These are phyloP conservation scores for Anethum foeniculum DNA, from an alignment of 140 eudicot species.

Conservation along the genomic window DNA sequence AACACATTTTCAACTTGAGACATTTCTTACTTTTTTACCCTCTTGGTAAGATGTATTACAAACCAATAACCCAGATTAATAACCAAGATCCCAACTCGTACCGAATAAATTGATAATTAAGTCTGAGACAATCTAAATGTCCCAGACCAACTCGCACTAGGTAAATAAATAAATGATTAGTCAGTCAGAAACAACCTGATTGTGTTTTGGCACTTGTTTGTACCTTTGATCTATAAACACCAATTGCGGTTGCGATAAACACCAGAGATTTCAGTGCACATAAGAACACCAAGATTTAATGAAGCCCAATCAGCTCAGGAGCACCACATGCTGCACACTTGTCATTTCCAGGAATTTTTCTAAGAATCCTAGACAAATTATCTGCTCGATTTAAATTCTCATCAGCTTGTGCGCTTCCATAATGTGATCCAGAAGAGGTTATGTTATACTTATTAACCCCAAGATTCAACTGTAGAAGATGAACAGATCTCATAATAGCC, in stretches of 20 bases:
- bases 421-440: conserved; percentile 24
- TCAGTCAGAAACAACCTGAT: neutral
- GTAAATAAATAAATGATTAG: neutral
- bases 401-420: conserved; percentile 19
- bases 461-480: too few relatives aligned
- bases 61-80: too few relatives aligned
- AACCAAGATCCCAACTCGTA: neutral
- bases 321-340: conserved; percentile 83
- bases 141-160: neutral
- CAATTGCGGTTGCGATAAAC: conserved; percentile 87
- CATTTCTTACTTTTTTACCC: too few relatives aligned
- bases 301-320: conserved; percentile 98
- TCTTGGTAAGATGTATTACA: too few relatives aligned
- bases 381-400: conserved; percentile 35
- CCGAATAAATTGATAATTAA: neutral
- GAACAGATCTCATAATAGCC: too few relatives aligned
- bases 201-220: neutral
- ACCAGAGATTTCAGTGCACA: conserved; percentile 94
- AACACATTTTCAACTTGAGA: too few relatives aligned
- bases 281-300: conserved; percentile 79
- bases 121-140: neutral
- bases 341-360: conserved; percentile 82
- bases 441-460: too few relatives aligned
- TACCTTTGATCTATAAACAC: conserved; percentile 97
- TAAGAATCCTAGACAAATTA: conserved; percentile 56